Evolutionary conservation across 495 filamentous ascomycete genomes (phyloP), one percentile per base, ranked within the genome.

Genomic region (Physcia stellaris): DNA sequence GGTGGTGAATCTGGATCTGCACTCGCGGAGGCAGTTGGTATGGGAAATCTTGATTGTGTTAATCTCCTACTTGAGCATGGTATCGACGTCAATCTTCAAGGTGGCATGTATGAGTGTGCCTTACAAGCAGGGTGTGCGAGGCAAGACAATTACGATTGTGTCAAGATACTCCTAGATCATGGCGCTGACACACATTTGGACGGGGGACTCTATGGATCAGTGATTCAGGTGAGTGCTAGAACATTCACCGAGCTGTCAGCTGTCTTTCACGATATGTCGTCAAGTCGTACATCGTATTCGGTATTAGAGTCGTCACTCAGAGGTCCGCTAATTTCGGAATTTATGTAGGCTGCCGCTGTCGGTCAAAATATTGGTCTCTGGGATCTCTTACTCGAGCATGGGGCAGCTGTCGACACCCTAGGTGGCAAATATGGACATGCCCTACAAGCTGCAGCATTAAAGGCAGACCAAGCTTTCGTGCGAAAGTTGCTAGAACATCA

Each of bases 311-410:
- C n/a, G n/a, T n/a, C n/a, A n/a, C n/a, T n/a, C n/a, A n/a, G n/a
- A n/a, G n/a, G 30, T 17, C 7, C 19, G n/a, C 30, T 33, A 13
- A 33, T 13, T 33, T 17, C 19, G 30, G 49, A 60, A n/a, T n/a
- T n/a, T n/a, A n/a, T n/a, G n/a, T n/a, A n/a, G n/a, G 42, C 47
- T 67, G 48, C 54, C 66, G 13, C 42, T 66, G 11, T 21, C 15
- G 52, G 52, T 4, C 50, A 60, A 24, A 65, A 65, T 31, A 62
- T 64, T 4, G 59, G 68, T 12, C 6, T 35, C 6, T 6, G 15
- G 31, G 31, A 35, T 18, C 20, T 35, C 12, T 23, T 42, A 24
- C 20, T 42, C 11, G 22, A 42, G 6, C 31, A 35, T 18, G 32
- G 32, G 15, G 37, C 42, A 1, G 37, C 40, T 15, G 22, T 36